A percentile compares a stretch with the other conserved stretches of the same genome.
phyloP scores from a whole-genome alignment of 2,329 filamentous ascomycete species.

The Ampelomyces quisqualis region DNA sequence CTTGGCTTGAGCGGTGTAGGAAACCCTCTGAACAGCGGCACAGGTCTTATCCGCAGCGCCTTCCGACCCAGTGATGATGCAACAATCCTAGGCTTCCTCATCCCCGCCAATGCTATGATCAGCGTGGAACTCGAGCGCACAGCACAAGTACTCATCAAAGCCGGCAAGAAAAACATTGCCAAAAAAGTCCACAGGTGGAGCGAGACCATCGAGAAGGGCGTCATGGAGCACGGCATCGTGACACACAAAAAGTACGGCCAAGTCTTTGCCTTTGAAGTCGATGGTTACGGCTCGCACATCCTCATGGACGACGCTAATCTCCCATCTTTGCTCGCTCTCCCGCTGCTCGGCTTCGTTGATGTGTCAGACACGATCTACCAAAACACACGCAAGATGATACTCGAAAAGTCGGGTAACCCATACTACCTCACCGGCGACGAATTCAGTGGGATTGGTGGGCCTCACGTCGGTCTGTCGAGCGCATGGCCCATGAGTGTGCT shows the following conservation, averaged over 20 bases:
- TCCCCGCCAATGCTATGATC: constrained; percentile 96
- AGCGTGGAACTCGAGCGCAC: constrained; percentile 80
- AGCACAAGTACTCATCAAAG: constrained; percentile 65
- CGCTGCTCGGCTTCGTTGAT: constrained; percentile 73
- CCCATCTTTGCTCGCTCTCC: constrained; percentile 75
- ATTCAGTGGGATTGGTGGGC: constrained; percentile 87
- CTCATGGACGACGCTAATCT: constrained; percentile 91
- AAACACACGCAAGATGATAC: constrained; percentile 83
- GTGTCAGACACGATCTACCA: constrained; percentile 70
- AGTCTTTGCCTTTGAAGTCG: constrained; percentile 85
- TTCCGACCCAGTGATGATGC: constrained; percentile 96
- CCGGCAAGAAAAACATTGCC: constrained; percentile 56
- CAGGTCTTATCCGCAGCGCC: constrained; percentile 83
- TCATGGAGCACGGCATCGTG: constrained; percentile 83
- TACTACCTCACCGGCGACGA: constrained; percentile 77
- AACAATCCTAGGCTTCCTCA: constrained; percentile 90
- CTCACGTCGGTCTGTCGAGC: constrained; percentile 78
- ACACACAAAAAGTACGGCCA: constrained; percentile 71
- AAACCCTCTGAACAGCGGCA: constrained; percentile 85
- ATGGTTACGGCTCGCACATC: constrained; percentile 79
- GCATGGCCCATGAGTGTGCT: constrained; percentile 97
- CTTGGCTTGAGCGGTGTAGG: constrained; percentile 78
- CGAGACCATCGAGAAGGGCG: constrained; percentile 68
- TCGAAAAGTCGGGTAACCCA: constrained; percentile 76
- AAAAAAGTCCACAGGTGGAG: constrained; percentile 57